Evolutionary conservation across 2,329 filamentous ascomycete genomes (phyloP).

Genomic region (Penicillium sp.): DNA sequence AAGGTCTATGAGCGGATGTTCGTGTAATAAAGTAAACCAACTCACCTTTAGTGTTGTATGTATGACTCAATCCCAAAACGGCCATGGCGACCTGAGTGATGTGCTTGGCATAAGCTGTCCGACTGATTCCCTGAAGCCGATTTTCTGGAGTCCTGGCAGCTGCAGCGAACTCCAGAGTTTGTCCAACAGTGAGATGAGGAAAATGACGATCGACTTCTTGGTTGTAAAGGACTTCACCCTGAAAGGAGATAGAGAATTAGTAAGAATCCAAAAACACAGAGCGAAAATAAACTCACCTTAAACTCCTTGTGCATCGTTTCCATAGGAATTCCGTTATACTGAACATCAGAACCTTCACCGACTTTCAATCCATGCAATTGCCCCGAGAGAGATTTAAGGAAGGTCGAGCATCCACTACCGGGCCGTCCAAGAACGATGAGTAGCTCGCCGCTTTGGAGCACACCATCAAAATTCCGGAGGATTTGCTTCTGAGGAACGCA

Average conservation of each 20-base stretch:
- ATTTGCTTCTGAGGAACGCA: constrained; percentile 60
- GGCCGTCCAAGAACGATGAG: constrained; percentile 47
- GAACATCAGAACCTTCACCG: constrained; percentile 71
- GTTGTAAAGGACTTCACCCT: constrained; percentile 45
- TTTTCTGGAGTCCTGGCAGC: constrained; percentile 54
- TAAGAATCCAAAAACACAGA: background rate
- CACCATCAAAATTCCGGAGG: constrained; percentile 57
- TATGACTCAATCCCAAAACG: constrained; percentile 47
- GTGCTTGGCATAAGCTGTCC: constrained; percentile 49
- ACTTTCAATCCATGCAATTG: constrained; percentile 80
- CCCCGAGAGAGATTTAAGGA: constrained; percentile 81
- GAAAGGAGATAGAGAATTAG: background rate
- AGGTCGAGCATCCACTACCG: constrained; percentile 69
- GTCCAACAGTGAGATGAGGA: constrained; percentile 60
- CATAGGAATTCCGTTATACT: constrained; percentile 71
- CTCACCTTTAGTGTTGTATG: constrained; percentile 50
- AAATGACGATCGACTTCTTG: constrained; percentile 56
- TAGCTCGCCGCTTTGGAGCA: constrained; percentile 55
- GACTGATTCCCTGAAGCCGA: constrained; percentile 46
- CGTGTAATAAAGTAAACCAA: background rate
- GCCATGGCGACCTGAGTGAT: constrained; percentile 47
- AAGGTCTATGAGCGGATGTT: background rate
- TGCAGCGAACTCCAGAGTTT: constrained; percentile 62
- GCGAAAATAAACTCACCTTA: constrained; percentile 18
- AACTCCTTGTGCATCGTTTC: constrained; percentile 72